Percentiles rank a stretch among this genome's conserved stretches.
Conservation (phyloP, 164 flowering plant species). For the Stephania japonica region DNA sequence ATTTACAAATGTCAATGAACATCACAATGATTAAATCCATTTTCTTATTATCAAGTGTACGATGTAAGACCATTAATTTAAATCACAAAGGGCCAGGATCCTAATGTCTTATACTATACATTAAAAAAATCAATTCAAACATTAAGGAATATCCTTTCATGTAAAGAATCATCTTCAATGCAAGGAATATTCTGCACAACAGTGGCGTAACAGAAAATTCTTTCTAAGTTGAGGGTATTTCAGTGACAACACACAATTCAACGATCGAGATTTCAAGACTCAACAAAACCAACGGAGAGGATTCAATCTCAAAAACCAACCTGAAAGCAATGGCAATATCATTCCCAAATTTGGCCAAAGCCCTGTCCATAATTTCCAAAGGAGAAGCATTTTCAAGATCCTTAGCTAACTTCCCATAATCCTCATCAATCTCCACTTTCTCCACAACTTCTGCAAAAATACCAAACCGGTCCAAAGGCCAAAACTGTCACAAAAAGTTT, state of each 20-base stretch:
- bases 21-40: too few relatives aligned
- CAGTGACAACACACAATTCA: not conserved
- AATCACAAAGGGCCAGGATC: too few relatives aligned
- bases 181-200: not conserved
- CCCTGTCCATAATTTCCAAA: slow-evolving; percentile 77
- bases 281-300: not conserved
- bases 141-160: not conserved
- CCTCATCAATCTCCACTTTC: slow-evolving; percentile 31
- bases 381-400: slow-evolving; percentile 76
- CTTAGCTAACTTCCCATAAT: slow-evolving; percentile 53
- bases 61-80: too few relatives aligned
- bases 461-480: not conserved
- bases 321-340: slow-evolving; percentile 96
- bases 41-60: too few relatives aligned
- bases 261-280: not conserved
- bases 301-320: slow-evolving; percentile 25
- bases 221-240: not conserved
- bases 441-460: slow-evolving; percentile 36
- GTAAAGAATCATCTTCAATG: not conserved
- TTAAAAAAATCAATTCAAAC: too few relatives aligned
- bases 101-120: too few relatives aligned
- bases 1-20: too few relatives aligned
- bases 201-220: not conserved
- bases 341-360: slow-evolving; percentile 65
- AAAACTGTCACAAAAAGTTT: not conserved